These are phyloP conservation scores for Syzygium malaccense DNA, from an alignment of 441 rosid species.

Conservation along the genomic window DNA sequence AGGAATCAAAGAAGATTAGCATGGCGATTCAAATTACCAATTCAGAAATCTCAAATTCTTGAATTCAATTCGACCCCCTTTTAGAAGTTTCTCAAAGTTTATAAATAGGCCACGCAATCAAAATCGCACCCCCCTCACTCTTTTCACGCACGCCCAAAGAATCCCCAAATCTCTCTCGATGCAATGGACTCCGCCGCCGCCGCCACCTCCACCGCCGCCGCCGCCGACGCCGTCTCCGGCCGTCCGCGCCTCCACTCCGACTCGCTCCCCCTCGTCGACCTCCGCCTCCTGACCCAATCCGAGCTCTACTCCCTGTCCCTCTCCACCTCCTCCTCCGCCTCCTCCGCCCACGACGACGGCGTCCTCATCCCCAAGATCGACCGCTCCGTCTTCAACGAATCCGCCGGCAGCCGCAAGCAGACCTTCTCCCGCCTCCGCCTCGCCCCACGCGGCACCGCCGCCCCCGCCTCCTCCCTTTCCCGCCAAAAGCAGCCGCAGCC, in stretches of 20 bases:
- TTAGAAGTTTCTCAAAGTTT: not conserved
- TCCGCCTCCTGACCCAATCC: slow-evolving; percentile 51
- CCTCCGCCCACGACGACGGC: slow-evolving; percentile 28
- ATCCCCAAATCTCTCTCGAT: not conserved
- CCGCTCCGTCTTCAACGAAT: slow-evolving; percentile 87
- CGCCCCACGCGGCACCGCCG: slow-evolving; percentile 33
- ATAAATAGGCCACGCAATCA: not conserved
- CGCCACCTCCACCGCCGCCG: not conserved
- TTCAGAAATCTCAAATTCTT: not conserved
- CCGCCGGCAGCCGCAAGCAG: slow-evolving; percentile 90
- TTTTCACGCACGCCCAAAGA: not conserved
- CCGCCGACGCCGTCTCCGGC: not conserved
- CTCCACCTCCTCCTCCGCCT: slow-evolving; percentile 23
- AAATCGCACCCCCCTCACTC: not conserved
- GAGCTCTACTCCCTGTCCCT: slow-evolving; percentile 51
- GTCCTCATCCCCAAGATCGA: slow-evolving; percentile 69
- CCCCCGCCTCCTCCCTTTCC: not conserved
- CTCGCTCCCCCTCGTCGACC: slow-evolving; percentile 59
- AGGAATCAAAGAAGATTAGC: not conserved
- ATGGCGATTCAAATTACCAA: not conserved
- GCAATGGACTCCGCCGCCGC: slow-evolving; percentile 33
- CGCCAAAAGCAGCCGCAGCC: not conserved
- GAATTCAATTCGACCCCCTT: not conserved
- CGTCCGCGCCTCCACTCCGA: slow-evolving; percentile 29
- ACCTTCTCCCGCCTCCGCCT: slow-evolving; percentile 86